Conservation (phyloP, 1,284 basidiomycete species). For the Sanghuangporus baumii region DNA sequence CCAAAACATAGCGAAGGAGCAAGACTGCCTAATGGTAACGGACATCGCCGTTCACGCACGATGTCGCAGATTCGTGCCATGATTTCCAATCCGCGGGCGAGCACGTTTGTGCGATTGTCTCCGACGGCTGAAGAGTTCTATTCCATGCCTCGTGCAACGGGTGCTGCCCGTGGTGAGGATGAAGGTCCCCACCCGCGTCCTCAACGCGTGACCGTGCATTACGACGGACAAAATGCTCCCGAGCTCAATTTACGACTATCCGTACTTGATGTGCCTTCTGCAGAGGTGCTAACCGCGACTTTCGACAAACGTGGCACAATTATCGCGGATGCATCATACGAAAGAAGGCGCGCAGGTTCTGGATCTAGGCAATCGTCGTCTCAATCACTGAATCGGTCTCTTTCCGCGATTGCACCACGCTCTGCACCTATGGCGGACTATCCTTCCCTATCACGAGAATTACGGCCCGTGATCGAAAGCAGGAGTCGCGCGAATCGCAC, state of each 20-base stretch:
- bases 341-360: not conserved
- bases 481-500: not conserved
- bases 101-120: slow-evolving; percentile 48
- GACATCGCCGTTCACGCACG: slow-evolving; percentile 5
- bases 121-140: slow-evolving; percentile 35
- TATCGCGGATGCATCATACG: not conserved
- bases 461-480: not conserved
- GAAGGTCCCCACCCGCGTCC: not conserved
- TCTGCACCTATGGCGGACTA: not conserved
- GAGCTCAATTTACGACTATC: slow-evolving; percentile 60
- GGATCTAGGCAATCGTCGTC: not conserved
- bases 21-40: not conserved
- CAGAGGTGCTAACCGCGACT: slow-evolving; percentile 29
- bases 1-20: not conserved
- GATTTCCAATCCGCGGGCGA: slow-evolving; percentile 50
- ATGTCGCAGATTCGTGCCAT: slow-evolving; percentile 30
- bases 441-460: not conserved
- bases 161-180: not conserved
- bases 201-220: slow-evolving; percentile 53
- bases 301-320: slow-evolving; percentile 23
- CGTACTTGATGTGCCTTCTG: slow-evolving; percentile 39
- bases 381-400: slow-evolving; percentile 6
- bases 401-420: slow-evolving; percentile 7
- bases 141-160: slow-evolving; percentile 23
- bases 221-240: slow-evolving; percentile 44